Evolutionary conservation across 305 asterid species (phyloP).

Genomic region (Fraxinus angustifolia): DNA sequence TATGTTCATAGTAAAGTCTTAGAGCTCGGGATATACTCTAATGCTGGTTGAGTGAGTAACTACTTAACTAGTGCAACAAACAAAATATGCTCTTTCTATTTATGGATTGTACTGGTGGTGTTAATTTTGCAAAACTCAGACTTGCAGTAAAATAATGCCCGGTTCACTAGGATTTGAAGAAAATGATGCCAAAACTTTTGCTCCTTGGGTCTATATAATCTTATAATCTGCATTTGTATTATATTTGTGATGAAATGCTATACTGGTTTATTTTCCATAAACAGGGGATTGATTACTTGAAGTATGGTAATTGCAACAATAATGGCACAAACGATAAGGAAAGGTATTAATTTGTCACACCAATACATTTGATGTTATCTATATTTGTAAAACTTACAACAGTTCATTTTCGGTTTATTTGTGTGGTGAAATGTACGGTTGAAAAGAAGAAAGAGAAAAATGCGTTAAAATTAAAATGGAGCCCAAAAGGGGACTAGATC

Average conservation of each 20-base stretch:
- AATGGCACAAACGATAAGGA: slow-evolving; percentile 49
- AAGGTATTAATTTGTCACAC: slow-evolving; percentile 35
- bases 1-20: slow-evolving; percentile 75
- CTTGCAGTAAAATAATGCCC: slow-evolving; percentile 85
- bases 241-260: not conserved
- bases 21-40: slow-evolving; percentile 11
- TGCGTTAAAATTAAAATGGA: no score
- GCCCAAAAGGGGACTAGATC: no score
- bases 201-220: slow-evolving; percentile 68
- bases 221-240: not conserved
- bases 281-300: slow-evolving; percentile 89
- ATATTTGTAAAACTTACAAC: not conserved
- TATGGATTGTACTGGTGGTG: not conserved
- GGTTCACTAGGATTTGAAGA: slow-evolving; percentile 81
- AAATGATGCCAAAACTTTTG: slow-evolving; percentile 89
- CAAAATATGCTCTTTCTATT: not conserved
- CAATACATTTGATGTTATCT: not conserved
- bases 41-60: slow-evolving; percentile 36
- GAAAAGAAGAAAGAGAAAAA: no score
- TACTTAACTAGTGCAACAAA: not conserved
- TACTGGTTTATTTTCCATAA: not conserved
- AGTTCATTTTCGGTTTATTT: not conserved
- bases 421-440: not conserved
- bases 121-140: slow-evolving; percentile 46
- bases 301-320: slow-evolving; percentile 85